phyloP scores from a whole-genome alignment of 495 filamentous ascomycete species.

The Extremus antarcticus region DNA sequence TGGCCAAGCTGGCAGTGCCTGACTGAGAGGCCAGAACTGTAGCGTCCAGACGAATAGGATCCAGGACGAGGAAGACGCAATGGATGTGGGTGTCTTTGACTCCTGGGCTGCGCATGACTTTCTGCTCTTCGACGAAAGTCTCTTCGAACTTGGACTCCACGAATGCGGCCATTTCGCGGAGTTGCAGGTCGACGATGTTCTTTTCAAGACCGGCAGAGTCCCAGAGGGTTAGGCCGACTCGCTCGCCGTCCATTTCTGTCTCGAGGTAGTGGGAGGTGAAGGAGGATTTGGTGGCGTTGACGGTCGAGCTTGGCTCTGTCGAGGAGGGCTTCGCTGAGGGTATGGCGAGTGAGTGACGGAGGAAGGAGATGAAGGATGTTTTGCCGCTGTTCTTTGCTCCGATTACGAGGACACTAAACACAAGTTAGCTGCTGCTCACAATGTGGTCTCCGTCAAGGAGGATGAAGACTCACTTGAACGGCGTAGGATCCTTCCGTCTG shows the following conservation, averaged over 20 bases:
- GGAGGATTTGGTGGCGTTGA: conserved; percentile 25
- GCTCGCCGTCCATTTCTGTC: conserved; percentile 86
- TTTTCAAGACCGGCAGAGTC: conserved; percentile 90
- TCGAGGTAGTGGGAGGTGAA: conserved; percentile 85
- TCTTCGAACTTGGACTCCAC: conserved; percentile 98
- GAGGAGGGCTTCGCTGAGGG: conserved; percentile 54
- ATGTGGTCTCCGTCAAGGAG: too few species aligned
- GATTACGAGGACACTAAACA: conserved; percentile 73
- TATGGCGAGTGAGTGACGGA: conserved; percentile 69
- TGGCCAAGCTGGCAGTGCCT: conserved; percentile 11
- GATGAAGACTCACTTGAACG: conserved; percentile 96
- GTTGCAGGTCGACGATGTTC: conserved; percentile 84
- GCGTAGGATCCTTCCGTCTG: conserved; percentile 90
- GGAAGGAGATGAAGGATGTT: conserved; percentile 92
- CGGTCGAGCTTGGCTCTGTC: conserved; percentile 28
- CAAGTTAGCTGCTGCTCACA: too few species aligned
- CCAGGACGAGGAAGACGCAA: conserved; percentile 84
- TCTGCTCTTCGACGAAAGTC: conserved; percentile 94
- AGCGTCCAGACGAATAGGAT: conserved; percentile 74
- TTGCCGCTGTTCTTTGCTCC: conserved; percentile 86
- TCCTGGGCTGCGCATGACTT: conserved; percentile 84
- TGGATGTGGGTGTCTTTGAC: conserved; percentile 95
- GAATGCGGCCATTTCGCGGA: conserved; percentile 83
- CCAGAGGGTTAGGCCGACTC: conserved; percentile 89
- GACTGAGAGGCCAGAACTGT: conserved; percentile 58